phyloP scores from a whole-genome alignment of 139 green algal species.

The Zygnema circumcarinatum region DNA sequence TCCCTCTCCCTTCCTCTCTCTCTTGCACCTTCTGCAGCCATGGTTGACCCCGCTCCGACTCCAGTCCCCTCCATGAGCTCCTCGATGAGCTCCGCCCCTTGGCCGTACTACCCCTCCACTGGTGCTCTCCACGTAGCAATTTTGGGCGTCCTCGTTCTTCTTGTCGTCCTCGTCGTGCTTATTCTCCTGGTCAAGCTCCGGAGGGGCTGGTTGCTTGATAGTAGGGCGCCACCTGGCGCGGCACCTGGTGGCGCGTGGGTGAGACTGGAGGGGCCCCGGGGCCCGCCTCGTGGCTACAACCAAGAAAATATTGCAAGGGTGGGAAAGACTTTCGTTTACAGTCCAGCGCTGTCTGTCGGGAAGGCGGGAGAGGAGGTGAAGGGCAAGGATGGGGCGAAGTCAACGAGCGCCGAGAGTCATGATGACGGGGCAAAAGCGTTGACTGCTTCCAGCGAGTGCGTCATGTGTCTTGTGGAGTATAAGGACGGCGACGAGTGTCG shows the following conservation, averaged over 20 bases:
- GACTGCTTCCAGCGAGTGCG: neutral
- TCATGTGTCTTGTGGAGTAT: constrained; percentile 38
- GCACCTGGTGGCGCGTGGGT: too few relatives aligned
- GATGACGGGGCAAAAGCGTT: neutral
- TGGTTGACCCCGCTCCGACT: too few relatives aligned
- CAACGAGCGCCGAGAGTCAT: constrained; percentile 4
- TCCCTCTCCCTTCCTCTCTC: neutral
- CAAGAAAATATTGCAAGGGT: too few relatives aligned
- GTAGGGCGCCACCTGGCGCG: too few relatives aligned
- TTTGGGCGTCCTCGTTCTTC: constrained; percentile 12
- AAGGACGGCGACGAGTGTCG: constrained; percentile 11
- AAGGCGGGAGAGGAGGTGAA: neutral
- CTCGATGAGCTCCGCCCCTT: too few relatives aligned
- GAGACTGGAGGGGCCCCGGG: too few relatives aligned
- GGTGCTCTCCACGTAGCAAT: neutral
- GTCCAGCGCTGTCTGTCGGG: too few relatives aligned
- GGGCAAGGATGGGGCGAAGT: neutral
- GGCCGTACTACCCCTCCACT: too few relatives aligned
- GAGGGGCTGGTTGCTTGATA: constrained; percentile 6
- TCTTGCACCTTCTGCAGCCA: constrained; percentile 8
- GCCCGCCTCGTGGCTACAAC: too few relatives aligned
- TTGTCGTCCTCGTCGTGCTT: constrained; percentile 22
- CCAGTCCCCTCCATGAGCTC: too few relatives aligned
- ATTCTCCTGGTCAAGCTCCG: constrained; percentile 5
- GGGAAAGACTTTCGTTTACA: too few relatives aligned